Evolutionary conservation across 2,329 filamentous ascomycete genomes (phyloP).

Genomic region (Diaporthe longicolla): DNA sequence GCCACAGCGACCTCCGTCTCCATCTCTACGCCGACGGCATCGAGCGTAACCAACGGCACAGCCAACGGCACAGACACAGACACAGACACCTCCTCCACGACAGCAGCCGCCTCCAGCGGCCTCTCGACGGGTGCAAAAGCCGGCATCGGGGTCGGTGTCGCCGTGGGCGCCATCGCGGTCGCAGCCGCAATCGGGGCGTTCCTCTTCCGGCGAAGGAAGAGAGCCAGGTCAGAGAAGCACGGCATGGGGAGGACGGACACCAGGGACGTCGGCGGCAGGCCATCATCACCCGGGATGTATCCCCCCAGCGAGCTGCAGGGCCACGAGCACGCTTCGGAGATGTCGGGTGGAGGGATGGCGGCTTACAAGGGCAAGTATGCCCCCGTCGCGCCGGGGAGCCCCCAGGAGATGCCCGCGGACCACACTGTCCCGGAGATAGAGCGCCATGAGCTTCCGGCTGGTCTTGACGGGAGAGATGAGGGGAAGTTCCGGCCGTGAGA

Average conservation of each 20-base stretch:
- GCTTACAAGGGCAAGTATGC: background rate
- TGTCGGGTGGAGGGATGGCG: background rate
- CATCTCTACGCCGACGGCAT: background rate
- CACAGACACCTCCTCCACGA: background rate
- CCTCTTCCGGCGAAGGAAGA: background rate
- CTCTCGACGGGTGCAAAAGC: background rate
- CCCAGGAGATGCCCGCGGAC: conserved; percentile 14
- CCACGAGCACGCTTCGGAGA: background rate
- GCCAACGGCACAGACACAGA: no score
- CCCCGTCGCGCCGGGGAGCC: conserved; percentile 8
- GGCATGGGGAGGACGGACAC: background rate
- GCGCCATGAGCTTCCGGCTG: conserved; percentile 3
- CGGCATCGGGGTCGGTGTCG: background rate
- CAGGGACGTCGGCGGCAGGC: background rate
- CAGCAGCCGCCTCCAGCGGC: background rate
- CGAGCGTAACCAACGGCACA: background rate
- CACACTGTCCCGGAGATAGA: background rate
- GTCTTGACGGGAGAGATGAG: background rate
- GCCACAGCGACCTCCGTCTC: background rate
- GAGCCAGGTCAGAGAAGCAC: background rate
- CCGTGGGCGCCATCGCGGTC: background rate
- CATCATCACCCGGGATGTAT: background rate
- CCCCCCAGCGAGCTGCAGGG: background rate
- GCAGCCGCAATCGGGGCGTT: background rate
- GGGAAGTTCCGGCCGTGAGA: background rate